Conservation (phyloP, 164 flowering plant species). For the Aristolochia contorta region DNA sequence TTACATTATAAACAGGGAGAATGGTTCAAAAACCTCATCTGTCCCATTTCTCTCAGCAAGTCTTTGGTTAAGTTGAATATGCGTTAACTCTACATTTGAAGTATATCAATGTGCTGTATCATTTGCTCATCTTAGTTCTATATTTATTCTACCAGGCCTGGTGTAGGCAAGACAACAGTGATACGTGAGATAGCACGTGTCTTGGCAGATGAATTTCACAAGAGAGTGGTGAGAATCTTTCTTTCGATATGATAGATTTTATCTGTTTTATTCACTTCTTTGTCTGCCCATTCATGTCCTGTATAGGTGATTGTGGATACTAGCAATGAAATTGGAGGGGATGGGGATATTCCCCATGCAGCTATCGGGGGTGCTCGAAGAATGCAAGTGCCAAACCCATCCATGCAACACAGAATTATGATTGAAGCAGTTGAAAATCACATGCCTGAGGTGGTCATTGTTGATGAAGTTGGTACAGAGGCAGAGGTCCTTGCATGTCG, state of each 20-base stretch:
- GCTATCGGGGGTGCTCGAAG: slow-evolving; percentile 66
- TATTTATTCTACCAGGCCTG: slow-evolving; percentile 34
- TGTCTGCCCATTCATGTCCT: slow-evolving; percentile 7
- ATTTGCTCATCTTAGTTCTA: background rate
- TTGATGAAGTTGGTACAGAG: slow-evolving; percentile 76
- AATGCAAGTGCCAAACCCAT: slow-evolving; percentile 66
- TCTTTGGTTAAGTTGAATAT: too few species aligned
- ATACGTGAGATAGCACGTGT: slow-evolving; percentile 65
- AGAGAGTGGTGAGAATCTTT: slow-evolving; percentile 39
- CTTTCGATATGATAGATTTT: background rate
- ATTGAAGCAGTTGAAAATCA: slow-evolving; percentile 80
- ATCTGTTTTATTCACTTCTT: background rate
- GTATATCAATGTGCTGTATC: too few species aligned
- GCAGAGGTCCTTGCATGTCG: slow-evolving; percentile 64
- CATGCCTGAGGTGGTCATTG: slow-evolving; percentile 72
- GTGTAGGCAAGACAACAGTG: slow-evolving; percentile 75
- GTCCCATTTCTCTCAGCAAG: too few species aligned
- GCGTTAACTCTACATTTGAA: too few species aligned
- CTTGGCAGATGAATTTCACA: slow-evolving; percentile 54
- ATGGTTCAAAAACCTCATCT: too few species aligned
- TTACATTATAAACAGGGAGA: too few species aligned
- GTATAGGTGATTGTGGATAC: slow-evolving; percentile 66
- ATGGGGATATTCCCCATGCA: slow-evolving; percentile 65
- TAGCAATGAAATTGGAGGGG: slow-evolving; percentile 77
- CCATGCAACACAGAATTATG: slow-evolving; percentile 64